phyloP scores from a whole-genome alignment of 2,329 filamentous ascomycete genomes.

The Biscogniauxia sp. region DNA sequence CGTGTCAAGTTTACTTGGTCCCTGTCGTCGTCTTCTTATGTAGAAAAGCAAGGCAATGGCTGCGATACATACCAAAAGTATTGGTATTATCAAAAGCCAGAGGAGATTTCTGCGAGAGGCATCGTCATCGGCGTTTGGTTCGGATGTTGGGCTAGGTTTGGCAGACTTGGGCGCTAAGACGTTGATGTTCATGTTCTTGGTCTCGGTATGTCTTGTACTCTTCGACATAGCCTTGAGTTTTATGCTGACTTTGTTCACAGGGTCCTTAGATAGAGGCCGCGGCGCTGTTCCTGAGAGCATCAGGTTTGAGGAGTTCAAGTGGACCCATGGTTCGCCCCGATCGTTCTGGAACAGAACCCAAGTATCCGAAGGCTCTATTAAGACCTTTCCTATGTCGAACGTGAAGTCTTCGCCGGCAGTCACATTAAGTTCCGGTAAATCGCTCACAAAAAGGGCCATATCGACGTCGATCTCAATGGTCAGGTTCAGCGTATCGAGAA shows the following conservation, averaged over 20 bases:
- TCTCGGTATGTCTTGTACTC: conserved; percentile 21
- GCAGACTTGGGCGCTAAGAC: conserved; percentile 9
- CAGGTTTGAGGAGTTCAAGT: conserved; percentile 26
- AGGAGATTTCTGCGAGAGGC: conserved; percentile 22
- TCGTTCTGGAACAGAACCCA: conserved; percentile 22
- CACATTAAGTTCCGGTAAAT: conserved; percentile 29
- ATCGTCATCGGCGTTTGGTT: conserved; percentile 9
- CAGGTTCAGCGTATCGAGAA: conserved; percentile 56
- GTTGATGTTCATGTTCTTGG: conserved; percentile 23
- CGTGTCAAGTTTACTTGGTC: conserved; percentile 15
- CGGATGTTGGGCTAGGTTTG: conserved; percentile 6
- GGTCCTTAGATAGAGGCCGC: conserved; percentile 4
- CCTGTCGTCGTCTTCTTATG: conserved; percentile 23
- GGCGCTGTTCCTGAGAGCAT: conserved; percentile 29
- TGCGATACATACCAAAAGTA: conserved; percentile 19
- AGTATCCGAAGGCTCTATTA: conserved; percentile 25
- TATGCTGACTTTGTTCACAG: conserved; percentile 13
- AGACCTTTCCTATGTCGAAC: conserved; percentile 31
- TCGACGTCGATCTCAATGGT: conserved; percentile 41
- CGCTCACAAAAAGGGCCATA: conserved; percentile 25
- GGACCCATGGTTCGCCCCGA: conserved; percentile 32
- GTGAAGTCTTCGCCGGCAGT: conserved; percentile 28
- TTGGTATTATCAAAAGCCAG: conserved; percentile 29
- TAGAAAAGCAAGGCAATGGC: conserved; percentile 24
- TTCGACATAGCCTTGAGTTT: conserved; percentile 25